Evolutionary conservation across 345 rosid genomes (phyloP), one percentile per base, ranked within the genome.

Genomic region (Firmiana major): DNA sequence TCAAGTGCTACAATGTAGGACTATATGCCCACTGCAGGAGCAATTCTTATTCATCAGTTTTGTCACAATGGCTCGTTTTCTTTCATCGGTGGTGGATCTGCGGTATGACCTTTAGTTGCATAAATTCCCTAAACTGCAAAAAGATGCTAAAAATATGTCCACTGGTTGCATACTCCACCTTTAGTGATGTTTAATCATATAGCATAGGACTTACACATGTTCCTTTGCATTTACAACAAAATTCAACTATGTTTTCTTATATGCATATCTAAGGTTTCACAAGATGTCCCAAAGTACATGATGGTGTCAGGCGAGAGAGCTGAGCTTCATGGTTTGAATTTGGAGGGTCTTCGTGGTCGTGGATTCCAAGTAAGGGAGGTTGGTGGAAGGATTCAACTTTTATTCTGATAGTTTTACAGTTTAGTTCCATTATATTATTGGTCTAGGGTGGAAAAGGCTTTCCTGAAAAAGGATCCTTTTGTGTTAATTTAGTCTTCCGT

Each of bases 271-370:
- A 76, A 95, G 98, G 93, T 93, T 78, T 82, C 98, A 60, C 97
- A 96, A 88, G 98, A 96, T 84, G 97, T 96, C 48, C 99, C 97
- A 54, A 93, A 81, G 80, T 96, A 90, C 84, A 86, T 85, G 75
- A 88, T 96, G 99, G 97, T 96, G 74, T 80, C 93, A 70, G 97
- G 97, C 77, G 97, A 90, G 83, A 88, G 98, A 87, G 93, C 97
- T 31, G 93, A 89, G 82, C 92, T 96, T 82, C 94, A 90, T 7
- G 97, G 99, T 85, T 82, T 93, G 81, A 93, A 96, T 84, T 83
- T 91, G 59, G 97, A 93, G 78, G 97, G 99, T 71, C 97, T 93
- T 77, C 89, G 86, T 62, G 93, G 97, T 54, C 81, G 76, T 86
- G 94, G 95, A 82, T 93, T 93, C 79, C 84, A 84, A 2, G 77